These are phyloP conservation scores for Maudiozyma barnettii DNA, from an alignment of 805 yeast genomes.

Conservation along the genomic window DNA sequence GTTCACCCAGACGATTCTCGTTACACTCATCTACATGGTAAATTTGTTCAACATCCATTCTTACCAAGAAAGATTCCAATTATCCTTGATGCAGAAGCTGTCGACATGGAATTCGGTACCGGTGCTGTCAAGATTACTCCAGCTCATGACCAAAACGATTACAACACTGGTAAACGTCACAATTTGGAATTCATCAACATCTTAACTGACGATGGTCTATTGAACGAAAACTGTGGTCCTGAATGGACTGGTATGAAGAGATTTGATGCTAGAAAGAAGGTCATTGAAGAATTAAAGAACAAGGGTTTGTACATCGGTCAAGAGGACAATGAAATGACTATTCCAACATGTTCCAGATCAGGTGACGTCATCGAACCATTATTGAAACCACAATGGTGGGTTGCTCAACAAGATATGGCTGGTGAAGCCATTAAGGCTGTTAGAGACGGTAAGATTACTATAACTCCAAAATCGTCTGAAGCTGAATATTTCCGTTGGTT, in stretches of 20 bases:
- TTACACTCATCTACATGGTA: conserved; percentile 91
- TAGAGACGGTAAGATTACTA: conserved; percentile 65
- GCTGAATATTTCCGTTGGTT: conserved; percentile 93
- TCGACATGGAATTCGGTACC: conserved; percentile 98
- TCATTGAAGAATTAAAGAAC: conserved; percentile 69
- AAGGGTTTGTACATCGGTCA: conserved; percentile 73
- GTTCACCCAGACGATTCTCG: conserved; percentile 93
- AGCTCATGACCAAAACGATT: conserved; percentile 97
- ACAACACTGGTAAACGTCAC: conserved; percentile 91
- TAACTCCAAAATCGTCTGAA: conserved; percentile 83
- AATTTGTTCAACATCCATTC: conserved; percentile 84
- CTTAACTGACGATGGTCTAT: conserved; percentile 80
- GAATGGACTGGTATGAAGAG: conserved; percentile 87
- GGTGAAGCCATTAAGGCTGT: conserved; percentile 79
- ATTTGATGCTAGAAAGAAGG: conserved; percentile 83
- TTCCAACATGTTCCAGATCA: conserved; percentile 90
- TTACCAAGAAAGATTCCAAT: conserved; percentile 79
- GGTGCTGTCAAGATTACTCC: conserved; percentile 99
- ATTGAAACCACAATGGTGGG: conserved; percentile 99
- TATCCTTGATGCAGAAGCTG: conserved; percentile 83
- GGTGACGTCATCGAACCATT: conserved; percentile 96
- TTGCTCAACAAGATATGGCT: conserved; percentile 82
- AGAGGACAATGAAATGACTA: conserved; percentile 89
- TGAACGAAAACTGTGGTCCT: conserved; percentile 83
- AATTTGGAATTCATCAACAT: conserved; percentile 81